Evolutionary conservation across 306 rosid species (phyloP), one percentile per base, ranked within the genome.

Genomic region (Pueraria montana): DNA sequence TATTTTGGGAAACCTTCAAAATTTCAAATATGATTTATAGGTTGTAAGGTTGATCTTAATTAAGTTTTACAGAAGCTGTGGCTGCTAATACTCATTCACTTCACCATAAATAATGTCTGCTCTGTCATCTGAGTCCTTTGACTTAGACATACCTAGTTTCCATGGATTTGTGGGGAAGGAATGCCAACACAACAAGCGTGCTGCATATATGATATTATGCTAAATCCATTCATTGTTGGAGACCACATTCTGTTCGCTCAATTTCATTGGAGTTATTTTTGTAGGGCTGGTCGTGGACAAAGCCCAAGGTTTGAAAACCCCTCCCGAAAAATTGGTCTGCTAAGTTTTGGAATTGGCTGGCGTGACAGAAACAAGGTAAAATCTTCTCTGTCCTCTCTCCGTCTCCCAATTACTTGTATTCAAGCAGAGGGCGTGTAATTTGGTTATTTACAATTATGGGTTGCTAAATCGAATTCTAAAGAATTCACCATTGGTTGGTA

Each of bases 281-380:
- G 85, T 81, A 90, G 98, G 90, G 46, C 88, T 50, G 65, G 52
- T 59, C 78, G 74, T 43, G 69, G 8, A 61, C 87, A 63, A 83
- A 89, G 86, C 53, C 76, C 91, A 17, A 79, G 52, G 46, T 75
- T 30, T 43, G 97, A 87, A 52, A 88, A 43, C 85, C 30, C 89
- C 53, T 42, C 92, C 70, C 90, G 86, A 74, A 95, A 83, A 89
- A 38, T 68, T 17, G 79, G 97, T 49, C 87, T 95, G 81, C 86
- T 91, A 64, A 86, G 90, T 38, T 96, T 96, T 89, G 96, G 93
- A 85, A 89, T 92, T 45, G 97, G 99, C 53, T 96, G 98, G 98
- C 97, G 97, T 66, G 99, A 95, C 82, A 89, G 84, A 87, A 90
- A 77, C 87, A 93, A 90, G 99, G 99, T 96, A 83, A 87, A 52